Evolutionary conservation across 805 yeast species (phyloP).

Genomic region (Candida silvicultrix): DNA sequence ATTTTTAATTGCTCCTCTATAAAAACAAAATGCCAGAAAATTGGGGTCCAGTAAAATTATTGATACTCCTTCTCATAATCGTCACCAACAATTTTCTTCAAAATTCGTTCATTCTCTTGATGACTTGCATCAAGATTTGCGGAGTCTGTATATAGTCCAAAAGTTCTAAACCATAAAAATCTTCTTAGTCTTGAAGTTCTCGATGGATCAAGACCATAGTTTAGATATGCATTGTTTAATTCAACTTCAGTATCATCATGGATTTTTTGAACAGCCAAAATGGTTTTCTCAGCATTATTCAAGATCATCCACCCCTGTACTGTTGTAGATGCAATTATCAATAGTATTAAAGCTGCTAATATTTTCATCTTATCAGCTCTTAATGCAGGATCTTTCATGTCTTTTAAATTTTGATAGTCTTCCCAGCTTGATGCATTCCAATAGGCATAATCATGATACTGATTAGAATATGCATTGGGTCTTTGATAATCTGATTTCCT

Average conservation of each 20-base stretch:
- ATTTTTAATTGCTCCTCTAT: too few species aligned
- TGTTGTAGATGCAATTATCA: conserved; percentile 31
- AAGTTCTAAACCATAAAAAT: conserved; percentile 49
- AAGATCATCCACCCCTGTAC: conserved; percentile 35
- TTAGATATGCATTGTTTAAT: conserved; percentile 35
- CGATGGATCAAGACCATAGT: conserved; percentile 46
- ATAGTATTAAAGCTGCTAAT: conserved; percentile 33
- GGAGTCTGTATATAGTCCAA: conserved; percentile 24
- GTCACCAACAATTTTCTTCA: conserved; percentile 72
- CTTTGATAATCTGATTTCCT: conserved; percentile 14
- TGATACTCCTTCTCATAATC: conserved; percentile 49
- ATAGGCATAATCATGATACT: conserved; percentile 27
- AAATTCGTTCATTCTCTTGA: conserved; percentile 66
- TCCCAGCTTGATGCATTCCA: conserved; percentile 66
- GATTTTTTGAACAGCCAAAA: conserved; percentile 24
- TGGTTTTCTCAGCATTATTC: conserved; percentile 29
- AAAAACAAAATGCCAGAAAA: too few species aligned
- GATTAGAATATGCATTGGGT: conserved; percentile 13
- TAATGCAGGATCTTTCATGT: conserved; percentile 16
- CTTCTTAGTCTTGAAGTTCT: conserved; percentile 47
- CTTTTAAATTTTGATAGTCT: conserved; percentile 39
- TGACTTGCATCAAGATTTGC: conserved; percentile 30
- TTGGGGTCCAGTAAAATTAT: too few species aligned
- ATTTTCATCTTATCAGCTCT: conserved; percentile 37
- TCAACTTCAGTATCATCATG: conserved; percentile 37